A percentile compares a stretch with the other conserved stretches of the same genome.
These are phyloP conservation scores for Coemansia sp. DNA, from an alignment of 192 early-diverging fungal species.

Conservation along the genomic window DNA sequence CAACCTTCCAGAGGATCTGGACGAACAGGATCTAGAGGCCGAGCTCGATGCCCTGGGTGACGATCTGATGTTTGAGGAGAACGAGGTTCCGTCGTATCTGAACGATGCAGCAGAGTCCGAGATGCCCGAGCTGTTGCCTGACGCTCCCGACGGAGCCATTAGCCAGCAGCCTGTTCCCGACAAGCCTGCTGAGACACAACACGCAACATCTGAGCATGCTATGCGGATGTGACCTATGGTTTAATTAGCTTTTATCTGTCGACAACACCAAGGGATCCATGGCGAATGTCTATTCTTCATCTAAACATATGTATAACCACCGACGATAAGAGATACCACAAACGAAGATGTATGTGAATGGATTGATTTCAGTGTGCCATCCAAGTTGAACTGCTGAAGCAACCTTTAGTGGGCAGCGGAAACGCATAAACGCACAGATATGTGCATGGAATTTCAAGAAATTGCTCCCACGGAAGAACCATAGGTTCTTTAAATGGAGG, in stretches of 20 bases:
- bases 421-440: too few species aligned
- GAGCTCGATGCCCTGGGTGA: conserved; percentile 97
- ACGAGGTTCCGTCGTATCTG: conserved; percentile 43
- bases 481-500: too few species aligned
- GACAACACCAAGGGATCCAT: too few species aligned
- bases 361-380: too few species aligned
- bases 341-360: too few species aligned
- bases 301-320: neutral
- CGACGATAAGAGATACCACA: neutral
- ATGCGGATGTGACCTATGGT: conserved; percentile 31
- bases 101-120: conserved; percentile 15
- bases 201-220: conserved; percentile 26
- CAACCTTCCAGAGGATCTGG: conserved; percentile 90
- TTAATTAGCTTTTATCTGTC: too few species aligned
- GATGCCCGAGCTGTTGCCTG: conserved; percentile 45
- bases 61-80: conserved; percentile 71
- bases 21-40: conserved; percentile 97
- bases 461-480: too few species aligned
- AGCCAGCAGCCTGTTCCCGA: conserved; percentile 11
- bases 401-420: too few species aligned
- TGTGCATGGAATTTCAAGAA: too few species aligned
- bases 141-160: conserved; percentile 24
- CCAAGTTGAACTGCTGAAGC: too few species aligned
- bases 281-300: too few species aligned
- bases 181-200: conserved; percentile 18